phyloP scores from a whole-genome alignment of 805 yeast genomes.

The Cyberlindnera mrakii region DNA sequence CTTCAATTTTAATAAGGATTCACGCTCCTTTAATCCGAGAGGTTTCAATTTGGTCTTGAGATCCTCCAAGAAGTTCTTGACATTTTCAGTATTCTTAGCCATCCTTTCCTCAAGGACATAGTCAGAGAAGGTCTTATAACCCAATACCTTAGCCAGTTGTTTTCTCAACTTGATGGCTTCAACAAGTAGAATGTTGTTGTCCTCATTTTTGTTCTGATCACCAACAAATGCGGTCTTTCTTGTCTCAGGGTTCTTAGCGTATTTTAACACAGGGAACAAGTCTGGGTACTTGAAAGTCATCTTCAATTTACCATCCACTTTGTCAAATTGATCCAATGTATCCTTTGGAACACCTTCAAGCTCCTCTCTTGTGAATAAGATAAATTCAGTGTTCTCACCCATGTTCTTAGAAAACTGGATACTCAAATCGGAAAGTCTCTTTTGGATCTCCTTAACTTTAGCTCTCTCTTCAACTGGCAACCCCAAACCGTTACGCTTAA shows the following conservation, averaged over 20 bases:
- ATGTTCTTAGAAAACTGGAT: slow-evolving; percentile 57
- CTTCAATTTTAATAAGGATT: slow-evolving; percentile 44
- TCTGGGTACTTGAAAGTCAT: slow-evolving; percentile 84
- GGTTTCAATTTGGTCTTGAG: slow-evolving; percentile 53
- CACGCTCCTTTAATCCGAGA: slow-evolving; percentile 50
- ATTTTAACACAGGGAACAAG: slow-evolving; percentile 67
- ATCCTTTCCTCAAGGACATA: slow-evolving; percentile 70
- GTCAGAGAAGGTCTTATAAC: slow-evolving; percentile 64
- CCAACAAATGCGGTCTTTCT: slow-evolving; percentile 61
- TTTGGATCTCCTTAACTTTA: slow-evolving; percentile 50
- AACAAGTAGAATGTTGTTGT: slow-evolving; percentile 54
- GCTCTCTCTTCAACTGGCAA: slow-evolving; percentile 50
- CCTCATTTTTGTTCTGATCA: slow-evolving; percentile 61
- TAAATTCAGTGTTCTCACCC: slow-evolving; percentile 62
- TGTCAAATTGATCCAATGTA: slow-evolving; percentile 52
- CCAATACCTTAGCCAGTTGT: slow-evolving; percentile 55
- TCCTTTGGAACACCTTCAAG: slow-evolving; percentile 70
- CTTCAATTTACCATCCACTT: slow-evolving; percentile 38
- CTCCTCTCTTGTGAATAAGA: slow-evolving; percentile 57
- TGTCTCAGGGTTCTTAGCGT: slow-evolving; percentile 57
- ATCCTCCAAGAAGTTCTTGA: slow-evolving; percentile 55
- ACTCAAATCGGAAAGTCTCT: slow-evolving; percentile 50
- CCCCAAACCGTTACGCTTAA: slow-evolving; percentile 64
- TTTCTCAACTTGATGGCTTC: slow-evolving; percentile 59
- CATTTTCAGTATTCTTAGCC: slow-evolving; percentile 67